Evolutionary conservation across 2,329 filamentous ascomycete genomes (phyloP), one percentile per base, ranked within the genome.

Genomic region (Xylariaceae sp.): DNA sequence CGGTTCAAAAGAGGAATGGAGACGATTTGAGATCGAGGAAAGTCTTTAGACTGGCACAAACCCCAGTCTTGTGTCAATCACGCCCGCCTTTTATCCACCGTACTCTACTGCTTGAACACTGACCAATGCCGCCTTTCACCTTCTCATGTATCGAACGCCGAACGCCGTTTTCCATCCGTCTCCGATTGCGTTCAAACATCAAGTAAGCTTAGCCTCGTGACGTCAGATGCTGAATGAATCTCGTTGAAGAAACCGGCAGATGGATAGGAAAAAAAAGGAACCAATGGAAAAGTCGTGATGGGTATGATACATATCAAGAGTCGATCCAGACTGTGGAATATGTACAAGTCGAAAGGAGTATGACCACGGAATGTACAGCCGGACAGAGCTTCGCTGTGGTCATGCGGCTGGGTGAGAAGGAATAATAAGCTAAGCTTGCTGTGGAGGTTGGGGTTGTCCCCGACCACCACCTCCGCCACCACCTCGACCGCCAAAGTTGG

Each of bases 271-370:
- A 66, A 65, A 53, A 53, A 67, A 65, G 62, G 57, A 67, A 65
- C 61, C 62, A 67, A 67, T 45, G 57, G 53, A 63, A 57, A 64
- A 64, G 59, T 66, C 65, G 62, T 65, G 58, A 65, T 66, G 70
- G 69, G 68, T 73, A 73, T 72, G 71, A 66, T 71, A 70, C 69
- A 71, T 67, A 70, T 64, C 63, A 65, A 62, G 63, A 61, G 56
- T 56, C 47, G 64, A 71, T 68, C 65, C 68, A 66, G 64, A 65
- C 57, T 29, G 49, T 24, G 55, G 19, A 65, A 69, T 72, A 72
- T 73, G 67, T 73, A 72, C 70, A 73, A 62, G 58, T 53, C 53
- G 58, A 67, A 61, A 57, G 40, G 33, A 37, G 54, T 54, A 59
- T 41, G 56, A 50, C 46, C 56, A 48, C 48, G 6, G 11, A 33